Conservation (phyloP, 345 rosid genomes). For the Arabidopsis arenosa region DNA sequence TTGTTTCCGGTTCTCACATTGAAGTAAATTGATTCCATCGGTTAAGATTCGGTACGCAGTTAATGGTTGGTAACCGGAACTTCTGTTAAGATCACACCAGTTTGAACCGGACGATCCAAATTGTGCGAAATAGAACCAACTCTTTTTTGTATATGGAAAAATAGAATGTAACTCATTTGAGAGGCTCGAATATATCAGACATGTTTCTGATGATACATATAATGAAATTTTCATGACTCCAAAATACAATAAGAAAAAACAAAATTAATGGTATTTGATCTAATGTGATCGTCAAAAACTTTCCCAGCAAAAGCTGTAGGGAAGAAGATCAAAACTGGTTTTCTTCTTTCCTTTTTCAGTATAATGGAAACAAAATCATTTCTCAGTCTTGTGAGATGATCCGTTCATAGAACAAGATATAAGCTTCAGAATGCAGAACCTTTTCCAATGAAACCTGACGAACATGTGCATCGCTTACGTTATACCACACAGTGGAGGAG, state of each 20-base stretch:
- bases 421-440: conserved; percentile 86
- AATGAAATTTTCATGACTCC: conserved; percentile 1
- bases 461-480: conserved; percentile 71
- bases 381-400: conserved; percentile 33
- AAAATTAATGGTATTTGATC: conserved; percentile 42
- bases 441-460: conserved; percentile 71
- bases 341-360: conserved; percentile 30
- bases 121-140: background rate
- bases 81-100: background rate
- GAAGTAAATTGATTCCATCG: background rate
- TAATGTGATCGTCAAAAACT: conserved; percentile 44
- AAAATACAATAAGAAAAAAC: conserved; percentile 4
- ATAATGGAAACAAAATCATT: conserved; percentile 39
- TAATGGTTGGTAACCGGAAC: background rate
- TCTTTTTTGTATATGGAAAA: background rate
- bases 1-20: conserved; percentile 12
- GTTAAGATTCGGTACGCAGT: conserved; percentile 14
- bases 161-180: background rate
- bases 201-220: conserved; percentile 29
- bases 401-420: conserved; percentile 84
- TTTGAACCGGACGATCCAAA: conserved; percentile 20
- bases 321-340: conserved; percentile 36
- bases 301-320: conserved; percentile 27
- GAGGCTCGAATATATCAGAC: conserved; percentile 18
- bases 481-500: conserved; percentile 59